Percentiles rank a stretch among this genome's conserved stretches.
phyloP scores from a whole-genome alignment of 768 basidiomycete species.

The Lentinus brumalis region DNA sequence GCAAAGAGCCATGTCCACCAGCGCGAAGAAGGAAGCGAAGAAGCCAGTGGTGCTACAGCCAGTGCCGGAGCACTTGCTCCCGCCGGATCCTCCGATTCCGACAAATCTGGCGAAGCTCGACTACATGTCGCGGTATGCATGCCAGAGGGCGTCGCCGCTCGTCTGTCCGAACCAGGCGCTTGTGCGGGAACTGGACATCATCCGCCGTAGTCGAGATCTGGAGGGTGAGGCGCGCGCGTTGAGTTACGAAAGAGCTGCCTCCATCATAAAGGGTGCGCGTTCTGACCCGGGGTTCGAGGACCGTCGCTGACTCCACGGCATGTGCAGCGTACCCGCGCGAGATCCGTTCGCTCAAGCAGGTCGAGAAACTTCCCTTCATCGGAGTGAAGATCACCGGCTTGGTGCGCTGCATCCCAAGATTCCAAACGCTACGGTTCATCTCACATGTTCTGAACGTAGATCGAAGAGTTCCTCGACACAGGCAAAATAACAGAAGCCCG shows the following conservation, averaged over 20 bases:
- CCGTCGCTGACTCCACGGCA: no score
- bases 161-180: conserved; percentile 70
- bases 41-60: not conserved
- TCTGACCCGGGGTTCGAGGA: no score
- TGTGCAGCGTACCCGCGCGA: conserved; percentile 35
- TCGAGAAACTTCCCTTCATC: conserved; percentile 37
- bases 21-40: not conserved
- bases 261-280: conserved; percentile 43
- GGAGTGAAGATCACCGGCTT: conserved; percentile 40
- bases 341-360: conserved; percentile 32
- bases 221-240: conserved; percentile 70
- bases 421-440: no score
- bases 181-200: conserved; percentile 55
- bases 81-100: conserved; percentile 20
- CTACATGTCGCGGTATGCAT: conserved; percentile 51
- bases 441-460: conserved; percentile 37
- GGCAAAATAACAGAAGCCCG: conserved; percentile 64
- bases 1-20: not conserved
- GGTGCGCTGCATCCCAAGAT: conserved; percentile 21
- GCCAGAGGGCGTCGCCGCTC: conserved; percentile 64
- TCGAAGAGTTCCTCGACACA: conserved; percentile 59
- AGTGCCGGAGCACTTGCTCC: conserved; percentile 27
- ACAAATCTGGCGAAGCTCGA: conserved; percentile 27
- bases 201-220: conserved; percentile 58
- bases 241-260: conserved; percentile 71